phyloP scores from a whole-genome alignment of 352 stramenopile species.

The Thraustochytrium striatum region DNA sequence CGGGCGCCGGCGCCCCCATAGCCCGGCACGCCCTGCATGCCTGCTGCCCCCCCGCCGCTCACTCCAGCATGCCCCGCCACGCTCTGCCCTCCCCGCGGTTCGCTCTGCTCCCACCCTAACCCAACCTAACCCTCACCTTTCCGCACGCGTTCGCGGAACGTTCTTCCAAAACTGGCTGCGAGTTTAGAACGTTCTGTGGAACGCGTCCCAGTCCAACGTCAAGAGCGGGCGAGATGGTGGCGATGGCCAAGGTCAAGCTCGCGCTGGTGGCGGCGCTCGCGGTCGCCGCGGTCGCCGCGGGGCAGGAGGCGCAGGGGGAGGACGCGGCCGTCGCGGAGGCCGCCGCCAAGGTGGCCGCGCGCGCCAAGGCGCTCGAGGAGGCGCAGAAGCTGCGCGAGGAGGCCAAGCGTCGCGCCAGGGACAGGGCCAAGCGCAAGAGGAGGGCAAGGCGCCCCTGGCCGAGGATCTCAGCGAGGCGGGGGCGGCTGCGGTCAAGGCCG shows the following conservation, averaged over 20 bases:
- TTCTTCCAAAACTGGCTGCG: neutral
- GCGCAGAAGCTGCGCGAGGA: slow-evolving; percentile 12
- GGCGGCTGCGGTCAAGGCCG: neutral
- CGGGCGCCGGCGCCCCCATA: too few relatives aligned
- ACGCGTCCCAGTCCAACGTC: neutral
- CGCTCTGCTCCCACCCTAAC: neutral
- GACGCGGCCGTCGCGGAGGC: too few relatives aligned
- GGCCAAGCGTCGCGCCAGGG: neutral
- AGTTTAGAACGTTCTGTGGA: neutral
- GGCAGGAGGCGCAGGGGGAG: neutral
- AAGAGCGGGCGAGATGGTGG: neutral
- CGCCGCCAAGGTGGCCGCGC: too few relatives aligned
- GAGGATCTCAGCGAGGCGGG: neutral
- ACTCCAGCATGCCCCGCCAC: neutral
- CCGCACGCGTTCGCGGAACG: neutral
- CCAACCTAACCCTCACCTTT: too few relatives aligned
- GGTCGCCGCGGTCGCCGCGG: too few relatives aligned
- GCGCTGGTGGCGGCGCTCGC: neutral
- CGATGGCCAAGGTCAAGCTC: neutral
- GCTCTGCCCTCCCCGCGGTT: neutral
- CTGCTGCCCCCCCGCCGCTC: too few relatives aligned
- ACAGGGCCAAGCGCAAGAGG: neutral
- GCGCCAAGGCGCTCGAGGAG: neutral
- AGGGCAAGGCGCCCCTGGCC: neutral
- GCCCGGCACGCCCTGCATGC: neutral